These are phyloP conservation scores for Neonectria coccinea DNA, from an alignment of 2,329 filamentous ascomycete species.

Conservation along the genomic window DNA sequence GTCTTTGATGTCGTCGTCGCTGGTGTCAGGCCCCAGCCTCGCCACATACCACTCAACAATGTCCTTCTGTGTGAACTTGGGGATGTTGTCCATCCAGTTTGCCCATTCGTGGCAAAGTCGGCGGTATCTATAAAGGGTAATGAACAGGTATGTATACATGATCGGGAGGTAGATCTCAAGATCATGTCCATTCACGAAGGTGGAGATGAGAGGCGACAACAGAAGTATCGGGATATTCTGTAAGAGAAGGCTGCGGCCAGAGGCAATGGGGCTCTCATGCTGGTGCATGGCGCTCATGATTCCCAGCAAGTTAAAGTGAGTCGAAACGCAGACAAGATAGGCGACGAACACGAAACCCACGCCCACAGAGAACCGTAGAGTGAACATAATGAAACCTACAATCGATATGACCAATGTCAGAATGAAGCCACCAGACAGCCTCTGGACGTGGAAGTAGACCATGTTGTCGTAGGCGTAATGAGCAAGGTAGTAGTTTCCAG, in stretches of 20 bases:
- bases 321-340: conserved; percentile 31
- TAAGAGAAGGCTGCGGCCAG: conserved; percentile 27
- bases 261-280: conserved; percentile 26
- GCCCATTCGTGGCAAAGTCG: conserved; percentile 34
- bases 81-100: conserved; percentile 35
- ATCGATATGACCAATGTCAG: conserved; percentile 21
- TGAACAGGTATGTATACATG: conserved; percentile 31
- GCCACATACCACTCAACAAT: conserved; percentile 32
- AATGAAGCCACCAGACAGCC: conserved; percentile 33
- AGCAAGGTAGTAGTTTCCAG: conserved; percentile 34
- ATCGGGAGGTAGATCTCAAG: conserved; percentile 31
- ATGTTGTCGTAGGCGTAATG: conserved; percentile 39
- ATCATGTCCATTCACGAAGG: conserved; percentile 34
- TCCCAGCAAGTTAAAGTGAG: conserved; percentile 36
- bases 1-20: conserved; percentile 17
- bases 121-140: conserved; percentile 27
- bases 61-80: conserved; percentile 29
- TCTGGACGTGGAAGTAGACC: conserved; percentile 37
- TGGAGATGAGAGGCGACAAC: conserved; percentile 31
- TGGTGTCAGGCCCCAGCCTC: background rate
- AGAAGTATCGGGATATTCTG: conserved; percentile 32
- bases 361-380: conserved; percentile 24
- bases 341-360: conserved; percentile 33
- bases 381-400: conserved; percentile 30
- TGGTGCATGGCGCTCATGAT: conserved; percentile 38